Evolutionary conservation across 83 land plant species (phyloP), one percentile per base, ranked within the genome.

Genomic region (Larix sibirica): DNA sequence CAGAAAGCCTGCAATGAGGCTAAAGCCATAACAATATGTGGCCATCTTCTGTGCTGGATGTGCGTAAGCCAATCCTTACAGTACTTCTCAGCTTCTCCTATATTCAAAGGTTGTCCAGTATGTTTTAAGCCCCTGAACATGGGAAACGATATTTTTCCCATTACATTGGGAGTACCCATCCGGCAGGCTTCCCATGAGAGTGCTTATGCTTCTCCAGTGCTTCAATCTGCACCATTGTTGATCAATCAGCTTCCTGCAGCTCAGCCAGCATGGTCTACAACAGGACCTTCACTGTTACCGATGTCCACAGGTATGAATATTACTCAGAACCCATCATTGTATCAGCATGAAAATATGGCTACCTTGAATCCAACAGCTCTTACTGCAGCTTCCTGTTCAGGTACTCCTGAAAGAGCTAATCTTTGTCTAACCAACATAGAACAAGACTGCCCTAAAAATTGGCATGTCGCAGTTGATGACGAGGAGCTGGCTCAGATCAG

Each of bases 401-500:
- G 56, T 50, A 42, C 10, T n/a, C 54, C 77, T 50, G 10, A n/a
- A 73, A 69, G 74, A 50, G 13, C 14, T 42, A 50, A 42, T 73
- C 21, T 73, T 73, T 1, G 4, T 73, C 44, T 38, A 73, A 24
- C 21, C 77, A 38, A 40, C 20, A 21, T 23, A n/a, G 56, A 42
- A 20, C 54, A 73, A 17, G 56, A 2, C n/a, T 4, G 2, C 2
- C 56, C 56, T 50, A 58, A 13, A 12, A 77, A 77, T 31, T 28
- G 63, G 63, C 80, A 77, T 58, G 73, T 40, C 28, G 81, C 18
- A 20, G 23, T 78, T 59, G 92, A 90, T 42, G 81, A 80, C n/a
- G 83, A 86, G 82, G 88, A 85, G 78, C 82, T 92, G 82, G 90
- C 87, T 6, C 87, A 90, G 87, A 92, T 92, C 16, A 81, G 83